Evolutionary conservation across 371 early-diverging fungal species (phyloP).

Genomic region (Apophysomyces sp.): DNA sequence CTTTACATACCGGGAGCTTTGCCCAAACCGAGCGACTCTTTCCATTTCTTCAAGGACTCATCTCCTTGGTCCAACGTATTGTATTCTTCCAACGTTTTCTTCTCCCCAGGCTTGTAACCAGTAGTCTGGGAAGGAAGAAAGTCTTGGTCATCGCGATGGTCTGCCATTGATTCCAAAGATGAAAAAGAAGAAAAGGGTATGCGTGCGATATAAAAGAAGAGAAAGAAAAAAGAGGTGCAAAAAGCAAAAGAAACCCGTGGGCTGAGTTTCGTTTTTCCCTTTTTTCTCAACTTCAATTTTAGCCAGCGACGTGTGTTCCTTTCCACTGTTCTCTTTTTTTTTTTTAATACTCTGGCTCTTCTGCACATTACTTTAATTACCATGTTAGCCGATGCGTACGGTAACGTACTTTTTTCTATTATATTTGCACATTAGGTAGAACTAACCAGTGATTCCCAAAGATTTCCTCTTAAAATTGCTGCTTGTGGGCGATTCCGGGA

Average conservation of each 20-base stretch:
- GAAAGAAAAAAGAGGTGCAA: conserved; percentile 1
- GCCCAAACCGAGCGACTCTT: conserved; percentile 83
- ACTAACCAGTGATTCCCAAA: conserved; percentile 8
- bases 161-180: conserved; percentile 23
- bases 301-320: conserved; percentile 7
- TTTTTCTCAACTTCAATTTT: conserved; percentile 3
- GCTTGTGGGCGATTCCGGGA: conserved; percentile 64
- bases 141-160: conserved; percentile 65
- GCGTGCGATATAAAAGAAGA: neutral
- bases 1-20: conserved; percentile 36
- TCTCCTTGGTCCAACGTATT: conserved; percentile 82
- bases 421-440: neutral
- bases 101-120: conserved; percentile 77
- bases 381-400: conserved; percentile 53
- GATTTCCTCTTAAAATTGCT: conserved; percentile 62
- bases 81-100: conserved; percentile 87
- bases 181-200: neutral
- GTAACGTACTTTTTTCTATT: conserved; percentile 17
- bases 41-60: conserved; percentile 92
- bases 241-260: conserved; percentile 4
- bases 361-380: neutral
- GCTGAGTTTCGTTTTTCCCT: conserved; percentile 3
- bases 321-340: conserved; percentile 1
- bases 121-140: conserved; percentile 72
- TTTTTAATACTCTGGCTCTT: neutral